Base-by-base conservation (phyloP, 371 early-diverging fungal genomes). In the Cokeromyces recurvatus region DNA sequence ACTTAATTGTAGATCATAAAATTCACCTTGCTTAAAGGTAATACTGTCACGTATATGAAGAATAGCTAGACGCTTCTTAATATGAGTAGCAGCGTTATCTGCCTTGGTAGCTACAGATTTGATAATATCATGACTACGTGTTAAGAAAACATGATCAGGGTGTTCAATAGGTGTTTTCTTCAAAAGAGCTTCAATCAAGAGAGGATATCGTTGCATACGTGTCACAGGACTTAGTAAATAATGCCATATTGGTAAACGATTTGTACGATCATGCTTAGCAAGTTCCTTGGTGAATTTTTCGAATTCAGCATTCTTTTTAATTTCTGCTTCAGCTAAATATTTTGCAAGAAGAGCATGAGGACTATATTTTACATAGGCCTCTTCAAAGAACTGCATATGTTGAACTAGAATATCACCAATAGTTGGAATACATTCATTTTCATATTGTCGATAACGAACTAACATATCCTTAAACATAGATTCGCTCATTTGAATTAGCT, bases 151-250 rank as follows among this genome's bases (percentile, higher is more conserved):
- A 41, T 74, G 78, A 55, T 97, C 97, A 0, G 86, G 85, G 52
- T 92, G 86, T 23, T 82, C 84, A 31, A 82, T 77, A 1, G 89
- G 85, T n/a, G 94, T 90, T 56, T 86, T 78, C 59, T 93, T 90
- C 32, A 92, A 71, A 15, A 94, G 80, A 2, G 87, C 87, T 43
- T 85, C 82, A 14, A 97, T 78, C 40, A 97, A 62, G 31, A 97
- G 74, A 1, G 90, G 89, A 53, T 94, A 97, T 37, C 95, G 84
- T 15, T 89, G 94, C 66, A 96, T 73, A 39, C 95, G 87, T 4
- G 92, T 86, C 0, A 91, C 89, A 12, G 96, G 96, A 35, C 63
- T 63, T 22, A 72, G 43, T 20, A 76, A 46, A 38, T 70, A 70
- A 48, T 78, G 74, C 51, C 79, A 74, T 36, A 83, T 70, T n/a